phyloP scores from a whole-genome alignment of 805 yeast species.

The Saturnispora zaruensis region DNA sequence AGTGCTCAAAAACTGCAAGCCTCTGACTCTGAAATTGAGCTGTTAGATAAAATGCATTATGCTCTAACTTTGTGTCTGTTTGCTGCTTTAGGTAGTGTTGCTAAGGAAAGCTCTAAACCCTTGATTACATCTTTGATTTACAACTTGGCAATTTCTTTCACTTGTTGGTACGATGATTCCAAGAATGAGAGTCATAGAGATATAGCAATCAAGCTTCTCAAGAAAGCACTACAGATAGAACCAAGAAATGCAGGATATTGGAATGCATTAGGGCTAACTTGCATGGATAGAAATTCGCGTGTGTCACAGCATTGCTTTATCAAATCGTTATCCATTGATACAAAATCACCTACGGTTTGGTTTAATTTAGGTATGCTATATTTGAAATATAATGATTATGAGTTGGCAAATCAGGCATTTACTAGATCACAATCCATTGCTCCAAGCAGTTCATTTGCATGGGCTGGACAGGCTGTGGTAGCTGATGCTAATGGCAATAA shows the following conservation, averaged over 20 bases:
- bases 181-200: conserved; percentile 28
- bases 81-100: conserved; percentile 33
- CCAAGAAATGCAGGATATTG: conserved; percentile 64
- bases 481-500: conserved; percentile 42
- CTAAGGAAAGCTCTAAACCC: conserved; percentile 35
- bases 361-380: conserved; percentile 73
- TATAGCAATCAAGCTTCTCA: conserved; percentile 47
- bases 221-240: conserved; percentile 65
- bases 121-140: conserved; percentile 48
- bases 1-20: not conserved
- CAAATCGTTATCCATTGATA: conserved; percentile 63
- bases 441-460: conserved; percentile 66
- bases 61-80: conserved; percentile 40
- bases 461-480: conserved; percentile 80
- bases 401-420: conserved; percentile 66
- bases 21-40: not conserved
- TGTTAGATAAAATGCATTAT: conserved; percentile 9
- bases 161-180: conserved; percentile 35
- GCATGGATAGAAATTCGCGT: conserved; percentile 52
- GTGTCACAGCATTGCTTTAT: conserved; percentile 91
- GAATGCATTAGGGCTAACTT: conserved; percentile 75
- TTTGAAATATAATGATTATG: conserved; percentile 55
- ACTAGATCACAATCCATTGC: conserved; percentile 69
- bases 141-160: conserved; percentile 64
- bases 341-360: conserved; percentile 67